A percentile compares a stretch with the other conserved stretches of the same genome.
phyloP scores from a whole-genome alignment of 495 filamentous ascomycete genomes.

The Aspergillus carlsbadensis region DNA sequence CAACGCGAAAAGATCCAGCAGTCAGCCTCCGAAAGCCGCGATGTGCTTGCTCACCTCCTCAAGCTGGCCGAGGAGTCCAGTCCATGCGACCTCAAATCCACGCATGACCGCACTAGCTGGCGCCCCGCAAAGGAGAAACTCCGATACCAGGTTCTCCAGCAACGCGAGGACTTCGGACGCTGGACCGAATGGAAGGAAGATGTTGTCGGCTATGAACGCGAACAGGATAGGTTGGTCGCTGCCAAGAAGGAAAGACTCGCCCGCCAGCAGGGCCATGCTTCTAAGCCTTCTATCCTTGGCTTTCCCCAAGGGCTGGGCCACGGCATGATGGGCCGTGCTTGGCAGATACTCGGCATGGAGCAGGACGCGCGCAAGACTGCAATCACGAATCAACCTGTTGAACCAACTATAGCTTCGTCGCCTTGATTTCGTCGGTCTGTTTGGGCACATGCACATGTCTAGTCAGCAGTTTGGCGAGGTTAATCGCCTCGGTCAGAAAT shows the following conservation, averaged over 20 bases:
- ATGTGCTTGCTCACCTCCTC: constrained; percentile 69
- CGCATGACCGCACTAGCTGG: constrained; percentile 56
- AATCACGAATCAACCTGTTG: constrained; percentile 8
- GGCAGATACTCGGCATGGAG: constrained; percentile 47
- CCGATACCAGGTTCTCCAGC: constrained; percentile 57
- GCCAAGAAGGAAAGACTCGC: constrained; percentile 37
- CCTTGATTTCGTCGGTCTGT: not conserved
- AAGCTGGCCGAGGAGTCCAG: constrained; percentile 60
- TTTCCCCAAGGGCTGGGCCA: constrained; percentile 38
- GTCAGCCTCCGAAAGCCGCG: constrained; percentile 65
- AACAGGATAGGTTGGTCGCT: constrained; percentile 40
- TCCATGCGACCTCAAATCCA: constrained; percentile 53
- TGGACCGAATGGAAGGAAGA: constrained; percentile 62
- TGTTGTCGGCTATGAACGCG: constrained; percentile 46
- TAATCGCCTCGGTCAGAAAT: not conserved
- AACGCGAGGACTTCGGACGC: constrained; percentile 59
- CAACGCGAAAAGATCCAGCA: constrained; percentile 57
- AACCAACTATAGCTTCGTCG: constrained; percentile 15
- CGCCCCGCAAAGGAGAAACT: constrained; percentile 57
- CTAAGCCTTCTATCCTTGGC: constrained; percentile 32
- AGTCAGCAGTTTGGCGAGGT: too few species aligned
- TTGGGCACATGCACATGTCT: not conserved
- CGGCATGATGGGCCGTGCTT: constrained; percentile 47
- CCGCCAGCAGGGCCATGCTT: constrained; percentile 30
- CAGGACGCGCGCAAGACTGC: constrained; percentile 33